Base-by-base conservation (phyloP, 306 rosid genomes). In the Hylodesmum podocarpum region DNA sequence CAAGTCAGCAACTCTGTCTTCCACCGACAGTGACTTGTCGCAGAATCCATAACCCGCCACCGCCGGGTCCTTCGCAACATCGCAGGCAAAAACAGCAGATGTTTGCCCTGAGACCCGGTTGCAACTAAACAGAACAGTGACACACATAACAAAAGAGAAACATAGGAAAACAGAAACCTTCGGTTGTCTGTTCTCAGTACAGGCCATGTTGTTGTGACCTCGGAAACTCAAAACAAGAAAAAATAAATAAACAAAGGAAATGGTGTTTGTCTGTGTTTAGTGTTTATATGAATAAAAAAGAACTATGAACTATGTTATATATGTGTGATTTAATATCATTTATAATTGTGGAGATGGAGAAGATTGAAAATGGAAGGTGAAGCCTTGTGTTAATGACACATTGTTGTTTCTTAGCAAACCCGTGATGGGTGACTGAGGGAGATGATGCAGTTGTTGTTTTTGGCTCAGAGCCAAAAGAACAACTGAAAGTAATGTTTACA, bases 51-150 rank as follows among this genome's bases (percentile, higher is more conserved):
- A 85, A 58, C 81, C 78, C 1, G 85, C 67, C 73, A 80, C 24
- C 5, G 68, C 34, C 0, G 92, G 73, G 31, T 92, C 85, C 33
- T 80, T 78, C 0, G 21, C 77, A 8, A 24, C 81, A 29, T 91
- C 86, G 39, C 99, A 96, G 55, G 96, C 96, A 39, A 90, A 95
- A 64, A 64, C 87, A 8, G 92, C 73, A 1, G 89, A 68, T 31
- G 90, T 41, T 41, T 91, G 97, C 44, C 83, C 91, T 2, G 41
- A 37, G 53, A 84, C 93, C 21, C 61, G 75, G 77, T 21, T 21
- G 2, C 63, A 68, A 40, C 14, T 24, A 12, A 62, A 76, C 25
- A 68, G 53, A 82, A 71, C 36, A 2, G 62, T 70, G 12, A 3
- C 59, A 24, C 5, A 66, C 21, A 59, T 15, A 0, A 59, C 12